phyloP scores from a whole-genome alignment of 495 filamentous ascomycete species.

The Aspergillus ostianus region DNA sequence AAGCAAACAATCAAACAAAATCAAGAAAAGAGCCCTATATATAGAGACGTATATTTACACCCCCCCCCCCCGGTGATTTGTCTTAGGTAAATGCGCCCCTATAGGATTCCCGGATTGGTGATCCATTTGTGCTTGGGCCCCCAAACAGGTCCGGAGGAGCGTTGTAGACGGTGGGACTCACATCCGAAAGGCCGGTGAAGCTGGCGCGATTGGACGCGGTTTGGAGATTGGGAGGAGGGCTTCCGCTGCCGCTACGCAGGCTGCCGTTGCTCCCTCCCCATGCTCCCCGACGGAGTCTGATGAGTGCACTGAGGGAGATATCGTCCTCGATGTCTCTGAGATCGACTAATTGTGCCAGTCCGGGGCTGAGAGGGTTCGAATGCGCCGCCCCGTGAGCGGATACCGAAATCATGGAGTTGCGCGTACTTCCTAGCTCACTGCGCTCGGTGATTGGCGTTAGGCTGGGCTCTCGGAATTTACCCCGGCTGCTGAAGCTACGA shows the following conservation, averaged over 20 bases:
- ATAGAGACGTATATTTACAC: neutral
- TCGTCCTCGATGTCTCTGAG: conserved; percentile 67
- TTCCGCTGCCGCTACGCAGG: conserved; percentile 62
- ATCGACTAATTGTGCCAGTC: conserved; percentile 69
- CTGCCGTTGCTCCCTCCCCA: conserved; percentile 82
- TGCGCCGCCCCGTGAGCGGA: conserved; percentile 53
- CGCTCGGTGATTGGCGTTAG: conserved; percentile 95
- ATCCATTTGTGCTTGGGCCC: conserved; percentile 13
- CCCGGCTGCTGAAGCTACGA: conserved; percentile 66
- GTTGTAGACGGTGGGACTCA: conserved; percentile 31
- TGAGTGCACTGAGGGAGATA: conserved; percentile 67
- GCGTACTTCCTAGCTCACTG: conserved; percentile 83
- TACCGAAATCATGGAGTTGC: conserved; percentile 81
- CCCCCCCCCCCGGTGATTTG: too few relatives aligned
- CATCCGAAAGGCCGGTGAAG: conserved; percentile 36
- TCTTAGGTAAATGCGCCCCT: conserved; percentile 3
- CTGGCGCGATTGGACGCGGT: conserved; percentile 37
- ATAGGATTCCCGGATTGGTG: conserved; percentile 15
- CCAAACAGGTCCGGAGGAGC: conserved; percentile 23
- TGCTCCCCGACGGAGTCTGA: conserved; percentile 69
- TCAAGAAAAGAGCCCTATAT: neutral
- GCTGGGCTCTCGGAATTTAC: conserved; percentile 79
- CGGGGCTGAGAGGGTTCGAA: conserved; percentile 52
- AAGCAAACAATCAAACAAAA: neutral
- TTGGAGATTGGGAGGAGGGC: conserved; percentile 45